Conservation (phyloP, 1,284 basidiomycete genomes). For the Cryptococcus neoformans region DNA sequence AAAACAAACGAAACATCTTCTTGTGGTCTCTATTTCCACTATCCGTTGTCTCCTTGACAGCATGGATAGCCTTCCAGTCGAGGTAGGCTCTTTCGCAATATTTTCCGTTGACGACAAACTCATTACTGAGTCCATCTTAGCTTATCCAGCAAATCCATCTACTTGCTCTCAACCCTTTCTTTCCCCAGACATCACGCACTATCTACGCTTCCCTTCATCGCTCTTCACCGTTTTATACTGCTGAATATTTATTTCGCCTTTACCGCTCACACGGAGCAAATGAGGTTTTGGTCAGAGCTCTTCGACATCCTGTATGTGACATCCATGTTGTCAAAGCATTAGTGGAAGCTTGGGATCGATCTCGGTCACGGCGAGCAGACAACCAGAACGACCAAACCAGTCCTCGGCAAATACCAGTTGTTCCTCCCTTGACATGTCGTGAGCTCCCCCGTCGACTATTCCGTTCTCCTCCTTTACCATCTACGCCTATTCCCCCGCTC, state of each 20-base stretch:
- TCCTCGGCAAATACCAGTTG: neutral
- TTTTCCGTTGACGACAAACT: neutral
- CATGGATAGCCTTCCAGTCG: neutral
- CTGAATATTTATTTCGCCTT: conserved; percentile 29
- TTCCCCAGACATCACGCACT: conserved; percentile 59
- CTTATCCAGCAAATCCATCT: conserved; percentile 70
- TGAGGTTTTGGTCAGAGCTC: conserved; percentile 23
- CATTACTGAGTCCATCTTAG: conserved; percentile 46
- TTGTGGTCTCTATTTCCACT: neutral
- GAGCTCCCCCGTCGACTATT: conserved; percentile 47
- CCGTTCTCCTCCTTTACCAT: conserved; percentile 9
- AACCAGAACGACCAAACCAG: neutral
- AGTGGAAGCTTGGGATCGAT: neutral
- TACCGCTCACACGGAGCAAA: conserved; percentile 21
- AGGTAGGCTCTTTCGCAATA: neutral
- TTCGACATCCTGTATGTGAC: conserved; percentile 35
- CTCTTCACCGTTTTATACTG: conserved; percentile 23
- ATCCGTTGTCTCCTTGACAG: neutral
- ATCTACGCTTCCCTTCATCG: conserved; percentile 56
- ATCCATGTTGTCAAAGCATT: conserved; percentile 30
- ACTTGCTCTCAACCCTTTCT: conserved; percentile 57
- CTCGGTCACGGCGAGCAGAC: conserved; percentile 2
- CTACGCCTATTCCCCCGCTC: conserved; percentile 39
- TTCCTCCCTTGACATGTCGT: conserved; percentile 16
- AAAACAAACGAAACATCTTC: neutral